These are phyloP conservation scores for Aspergillus novofumigatus DNA, from an alignment of 2,329 filamentous ascomycete genomes.

Conservation along the genomic window DNA sequence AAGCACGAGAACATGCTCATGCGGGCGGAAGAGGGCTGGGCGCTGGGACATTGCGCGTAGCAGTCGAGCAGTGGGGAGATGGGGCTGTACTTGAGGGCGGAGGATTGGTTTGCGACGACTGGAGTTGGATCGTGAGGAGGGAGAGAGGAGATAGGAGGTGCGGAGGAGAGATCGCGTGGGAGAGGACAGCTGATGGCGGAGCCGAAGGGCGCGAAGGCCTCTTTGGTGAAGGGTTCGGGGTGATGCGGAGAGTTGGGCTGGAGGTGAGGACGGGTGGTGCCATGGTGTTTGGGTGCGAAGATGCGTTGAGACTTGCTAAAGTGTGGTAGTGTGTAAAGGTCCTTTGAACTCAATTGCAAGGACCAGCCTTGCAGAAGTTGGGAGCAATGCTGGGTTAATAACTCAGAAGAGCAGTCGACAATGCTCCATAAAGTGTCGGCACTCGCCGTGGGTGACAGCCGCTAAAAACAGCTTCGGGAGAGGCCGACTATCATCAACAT, in stretches of 20 bases:
- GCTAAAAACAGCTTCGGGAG: constrained; percentile 4
- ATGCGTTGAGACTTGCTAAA: not conserved
- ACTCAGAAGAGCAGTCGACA: not conserved
- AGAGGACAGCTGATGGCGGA: constrained; percentile 73
- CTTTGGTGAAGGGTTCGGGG: constrained; percentile 62
- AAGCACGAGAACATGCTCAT: constrained; percentile 90
- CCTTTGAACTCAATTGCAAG: not conserved
- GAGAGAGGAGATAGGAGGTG: constrained; percentile 45
- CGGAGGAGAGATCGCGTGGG: constrained; percentile 48
- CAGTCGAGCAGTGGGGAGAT: constrained; percentile 70
- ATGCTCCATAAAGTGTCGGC: constrained; percentile 1
- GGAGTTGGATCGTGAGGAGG: constrained; percentile 45
- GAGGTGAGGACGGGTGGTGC: constrained; percentile 27
- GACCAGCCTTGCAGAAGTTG: constrained; percentile 4
- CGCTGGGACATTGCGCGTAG: constrained; percentile 54
- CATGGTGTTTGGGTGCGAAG: constrained; percentile 19
- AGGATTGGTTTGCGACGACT: constrained; percentile 75
- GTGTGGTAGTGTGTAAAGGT: not conserved
- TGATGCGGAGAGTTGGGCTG: constrained; percentile 44
- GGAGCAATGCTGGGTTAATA: not conserved
- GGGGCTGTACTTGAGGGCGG: constrained; percentile 79
- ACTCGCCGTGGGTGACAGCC: constrained; percentile 4
- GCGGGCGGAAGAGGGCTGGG: constrained; percentile 51
- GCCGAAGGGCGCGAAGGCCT: constrained; percentile 73
- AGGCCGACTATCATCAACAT: constrained; percentile 1